Base-by-base conservation (phyloP, 1,139 yeast genomes). In the Yamadazyma atmosphaerica region DNA sequence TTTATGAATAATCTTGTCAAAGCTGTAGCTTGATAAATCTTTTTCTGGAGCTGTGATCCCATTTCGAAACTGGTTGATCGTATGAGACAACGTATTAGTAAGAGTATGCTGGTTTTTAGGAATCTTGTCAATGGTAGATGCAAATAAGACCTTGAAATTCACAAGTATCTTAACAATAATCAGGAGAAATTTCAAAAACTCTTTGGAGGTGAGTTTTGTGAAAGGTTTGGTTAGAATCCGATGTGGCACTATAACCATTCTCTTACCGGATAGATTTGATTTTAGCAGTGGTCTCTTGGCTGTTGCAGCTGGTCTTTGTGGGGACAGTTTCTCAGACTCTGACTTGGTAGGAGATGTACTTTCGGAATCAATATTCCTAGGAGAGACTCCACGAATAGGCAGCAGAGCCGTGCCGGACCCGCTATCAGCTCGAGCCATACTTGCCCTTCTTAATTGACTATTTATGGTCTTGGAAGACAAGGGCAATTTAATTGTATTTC, bases 151-250 rank as follows among this genome's bases (percentile, higher is more conserved):
- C 41, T 62, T 61, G 46, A 69, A 72, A 43, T 70, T 70, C 18
- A 62, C 54, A 2, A 70, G 39, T 4, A 72, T 58, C 44, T 70
- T 69, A 5, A 66, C 74, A 2, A 72, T 52, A 0, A 68, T 49
- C 45, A 64, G 57, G 2, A 72, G 51, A 39, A 72, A 70, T 40
- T 55, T 56, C 30, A 69, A 50, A 40, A 65, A 70, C 41, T 72
- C 78, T 35, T 63, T 63, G 10, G 65, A 56, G 17, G 68, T 54
- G 24, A 72, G 54, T 41, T 65, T 66, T 25, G 64, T 60, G 40
- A 72, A 65, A 5, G 77, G 77, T 39, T 69, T 68, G 40, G 60
- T 61, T 22, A 72, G 56, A 5, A 72, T 67, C 40, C 65, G 64
- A 43, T 72, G 77, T 0, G 78, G 77, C 2, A 72, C 63, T 6